Evolutionary conservation across 208 protist species (phyloP).

Genomic region (Acanthamoeba castellanii): DNA sequence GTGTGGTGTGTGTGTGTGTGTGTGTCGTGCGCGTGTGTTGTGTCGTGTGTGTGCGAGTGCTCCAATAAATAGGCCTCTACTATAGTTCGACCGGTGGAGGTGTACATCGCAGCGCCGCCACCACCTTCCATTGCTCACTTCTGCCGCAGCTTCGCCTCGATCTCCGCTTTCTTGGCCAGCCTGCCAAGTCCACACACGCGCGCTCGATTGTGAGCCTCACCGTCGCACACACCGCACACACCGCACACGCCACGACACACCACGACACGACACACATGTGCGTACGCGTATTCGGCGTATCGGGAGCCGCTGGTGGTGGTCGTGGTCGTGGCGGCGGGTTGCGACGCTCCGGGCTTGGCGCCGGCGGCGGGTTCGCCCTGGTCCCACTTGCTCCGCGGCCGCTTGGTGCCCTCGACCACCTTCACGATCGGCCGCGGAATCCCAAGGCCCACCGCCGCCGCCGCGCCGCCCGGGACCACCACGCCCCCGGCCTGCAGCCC

Average conservation of each 20-base stretch:
- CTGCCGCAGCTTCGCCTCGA: not conserved
- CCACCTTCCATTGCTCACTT: no score
- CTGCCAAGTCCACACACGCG: not conserved
- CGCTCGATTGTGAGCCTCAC: not conserved
- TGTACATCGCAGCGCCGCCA: no score
- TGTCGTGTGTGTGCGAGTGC: no score
- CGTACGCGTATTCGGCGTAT: constrained; percentile 62
- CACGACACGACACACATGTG: no score
- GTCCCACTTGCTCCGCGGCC: constrained; percentile 17
- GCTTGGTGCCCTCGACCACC: constrained; percentile 44
- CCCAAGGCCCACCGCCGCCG: not conserved
- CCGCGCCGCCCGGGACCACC: not conserved
- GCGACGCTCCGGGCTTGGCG: not conserved
- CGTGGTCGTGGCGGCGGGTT: not conserved
- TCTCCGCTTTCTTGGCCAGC: constrained; percentile 52
- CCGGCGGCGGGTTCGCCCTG: not conserved
- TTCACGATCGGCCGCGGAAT: constrained; percentile 12
- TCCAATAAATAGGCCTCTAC: no score
- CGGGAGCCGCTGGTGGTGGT: not conserved
- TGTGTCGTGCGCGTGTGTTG: no score
- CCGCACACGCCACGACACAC: no score
- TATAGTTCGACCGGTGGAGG: no score
- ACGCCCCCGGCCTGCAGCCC: not conserved
- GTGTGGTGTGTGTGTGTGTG: no score
- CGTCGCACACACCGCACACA: not conserved